Percentiles rank a stretch among this genome's conserved stretches.
These are phyloP conservation scores for Nemophila menziesii DNA, from an alignment of 257 asterid species.

Conservation along the genomic window DNA sequence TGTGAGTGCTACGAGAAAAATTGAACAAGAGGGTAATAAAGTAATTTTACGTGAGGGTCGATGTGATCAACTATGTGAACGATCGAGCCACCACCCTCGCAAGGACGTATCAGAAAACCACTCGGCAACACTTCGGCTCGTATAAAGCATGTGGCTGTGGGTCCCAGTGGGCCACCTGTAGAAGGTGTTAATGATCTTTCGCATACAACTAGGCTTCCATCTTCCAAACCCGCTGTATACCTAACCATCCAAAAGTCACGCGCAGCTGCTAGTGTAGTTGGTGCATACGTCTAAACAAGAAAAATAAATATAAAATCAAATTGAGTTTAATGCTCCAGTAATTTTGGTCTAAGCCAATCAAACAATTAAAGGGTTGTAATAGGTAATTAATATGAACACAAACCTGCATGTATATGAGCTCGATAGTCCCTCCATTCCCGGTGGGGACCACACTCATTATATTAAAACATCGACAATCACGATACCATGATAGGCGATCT, in stretches of 20 bases:
- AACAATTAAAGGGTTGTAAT: neutral
- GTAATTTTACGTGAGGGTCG: conserved; percentile 52
- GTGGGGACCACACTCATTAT: conserved; percentile 63
- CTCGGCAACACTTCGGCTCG: conserved; percentile 91
- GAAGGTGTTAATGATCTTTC: conserved; percentile 76
- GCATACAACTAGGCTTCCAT: conserved; percentile 97
- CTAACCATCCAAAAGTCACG: conserved; percentile 95
- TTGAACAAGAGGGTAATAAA: neutral
- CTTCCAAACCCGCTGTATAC: conserved; percentile 70
- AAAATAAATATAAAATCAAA: neutral
- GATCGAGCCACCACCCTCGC: conserved; percentile 96
- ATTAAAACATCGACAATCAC: conserved; percentile 78
- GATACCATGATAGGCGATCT: conserved; percentile 96
- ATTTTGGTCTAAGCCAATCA: too few relatives aligned
- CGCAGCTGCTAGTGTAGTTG: conserved; percentile 86
- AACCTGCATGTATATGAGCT: conserved; percentile 87
- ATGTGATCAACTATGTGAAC: conserved; percentile 87
- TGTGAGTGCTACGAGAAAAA: neutral
- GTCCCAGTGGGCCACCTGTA: conserved; percentile 84
- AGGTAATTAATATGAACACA: neutral
- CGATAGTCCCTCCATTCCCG: conserved; percentile 89
- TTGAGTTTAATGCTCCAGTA: neutral
- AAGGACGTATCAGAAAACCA: conserved; percentile 79
- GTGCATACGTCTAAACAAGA: conserved; percentile 61
- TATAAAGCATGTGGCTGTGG: conserved; percentile 57